A percentile compares a stretch with the other conserved stretches of the same genome.
These are phyloP conservation scores for Hippophae gyantsensis DNA, from an alignment of 306 rosid species.

Conservation along the genomic window DNA sequence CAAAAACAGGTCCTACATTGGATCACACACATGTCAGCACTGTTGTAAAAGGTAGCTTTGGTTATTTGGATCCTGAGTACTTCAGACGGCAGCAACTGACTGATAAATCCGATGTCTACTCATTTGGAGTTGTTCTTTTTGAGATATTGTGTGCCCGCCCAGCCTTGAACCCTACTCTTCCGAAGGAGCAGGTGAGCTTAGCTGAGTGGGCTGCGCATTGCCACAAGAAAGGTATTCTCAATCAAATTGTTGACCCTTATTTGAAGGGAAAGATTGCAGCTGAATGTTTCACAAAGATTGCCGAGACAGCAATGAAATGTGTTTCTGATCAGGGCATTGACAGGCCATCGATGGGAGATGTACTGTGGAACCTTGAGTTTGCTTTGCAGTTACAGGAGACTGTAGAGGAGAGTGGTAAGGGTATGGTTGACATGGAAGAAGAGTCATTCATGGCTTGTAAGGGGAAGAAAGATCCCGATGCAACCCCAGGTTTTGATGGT, in stretches of 20 bases:
- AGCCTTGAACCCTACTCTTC: conserved; percentile 1
- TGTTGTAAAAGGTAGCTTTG: conserved; percentile 13
- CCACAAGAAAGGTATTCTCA: not conserved
- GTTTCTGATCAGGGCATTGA: not conserved
- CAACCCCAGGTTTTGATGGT: conserved; percentile 40
- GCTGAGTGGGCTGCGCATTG: not conserved
- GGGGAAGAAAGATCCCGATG: conserved; percentile 63
- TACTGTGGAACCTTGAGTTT: conserved; percentile 5
- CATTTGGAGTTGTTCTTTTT: conserved; percentile 17
- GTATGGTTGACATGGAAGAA: not conserved
- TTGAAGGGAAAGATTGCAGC: conserved; percentile 7
- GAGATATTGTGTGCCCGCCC: conserved; percentile 13
- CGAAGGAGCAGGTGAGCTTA: conserved; percentile 5
- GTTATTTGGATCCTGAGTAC: conserved; percentile 20
- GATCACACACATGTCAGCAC: conserved; percentile 28
- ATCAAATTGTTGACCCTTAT: conserved; percentile 8
- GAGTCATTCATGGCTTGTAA: conserved; percentile 42
- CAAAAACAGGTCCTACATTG: conserved; percentile 18
- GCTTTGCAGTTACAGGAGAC: conserved; percentile 11
- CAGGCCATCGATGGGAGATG: conserved; percentile 12
- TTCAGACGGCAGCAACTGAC: conserved; percentile 3
- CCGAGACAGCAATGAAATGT: not conserved
- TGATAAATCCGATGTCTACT: conserved; percentile 22
- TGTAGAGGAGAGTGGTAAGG: not conserved
- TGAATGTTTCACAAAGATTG: not conserved